Base-by-base conservation (phyloP, 345 rosid species). In the Zanthoxylum bungeanum region DNA sequence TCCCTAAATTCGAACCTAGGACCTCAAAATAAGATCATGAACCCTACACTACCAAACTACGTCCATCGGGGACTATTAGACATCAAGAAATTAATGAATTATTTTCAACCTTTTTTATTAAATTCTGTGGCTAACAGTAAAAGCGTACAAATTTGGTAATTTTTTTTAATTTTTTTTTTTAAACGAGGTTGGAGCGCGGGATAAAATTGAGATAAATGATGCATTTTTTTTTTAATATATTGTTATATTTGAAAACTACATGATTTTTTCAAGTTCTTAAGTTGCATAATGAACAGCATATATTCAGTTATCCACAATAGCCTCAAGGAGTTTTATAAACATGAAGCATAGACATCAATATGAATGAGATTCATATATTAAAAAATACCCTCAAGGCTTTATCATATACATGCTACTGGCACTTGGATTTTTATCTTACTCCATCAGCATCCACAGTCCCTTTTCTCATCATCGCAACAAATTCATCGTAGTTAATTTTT, bases 401-500 rank as follows among this genome's bases (percentile, higher is more conserved):
- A 49, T 60, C 21, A n/a, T 44, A 5, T 8, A 47, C 67, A 39
- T 16, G 25, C 33, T 46, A 27, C 5, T 24, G 7, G 14, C 36
- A 58, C 55, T 6, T 22, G 4, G 1, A 4, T 49, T 52, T 22
- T 67, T 22, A 24, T 69, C 67, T 47, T 28, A 12, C 46, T 12
- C 59, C 74, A 31, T 73, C 77, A 33, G 73, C 36, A 27, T 86
- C 85, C 24, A 73, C 83, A 12, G 85, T 77, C 80, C 97, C 89
- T 21, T 82, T 86, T 55, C 78, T 89, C 93, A 89, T 91, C 94
- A 89, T 91, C 12, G 89, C 75, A 40, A 73, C 87, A 71, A 89
- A 91, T 64, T 91, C 97, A 31, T 87, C 87, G 5, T 89, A 86
- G 62, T 87, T 89, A 81, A 91, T 91, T 42, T 77, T 86, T 44